A percentile compares a stretch with the other conserved stretches of the same genome.
Conservation (phyloP, 106 monocot genomes). For the Triglochin maritima region DNA sequence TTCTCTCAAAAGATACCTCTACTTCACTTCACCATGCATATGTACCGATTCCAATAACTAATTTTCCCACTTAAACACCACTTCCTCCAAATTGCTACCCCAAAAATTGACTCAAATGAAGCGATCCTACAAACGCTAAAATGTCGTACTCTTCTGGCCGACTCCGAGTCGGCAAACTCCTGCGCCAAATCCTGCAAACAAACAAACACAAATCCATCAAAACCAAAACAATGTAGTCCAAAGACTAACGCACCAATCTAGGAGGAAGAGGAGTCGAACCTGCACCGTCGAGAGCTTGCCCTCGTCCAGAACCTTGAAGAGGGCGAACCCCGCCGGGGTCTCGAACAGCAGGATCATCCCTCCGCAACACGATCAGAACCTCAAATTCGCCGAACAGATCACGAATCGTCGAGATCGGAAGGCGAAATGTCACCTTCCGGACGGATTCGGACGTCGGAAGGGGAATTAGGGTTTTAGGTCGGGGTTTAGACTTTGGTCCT, state of each 20-base stretch:
- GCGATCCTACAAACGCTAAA: neutral
- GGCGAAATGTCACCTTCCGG: neutral
- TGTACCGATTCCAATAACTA: too few relatives aligned
- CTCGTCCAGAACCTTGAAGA: conserved; percentile 32
- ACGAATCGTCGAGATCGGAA: neutral
- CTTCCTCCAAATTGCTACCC: too few relatives aligned
- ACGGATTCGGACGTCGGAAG: too few relatives aligned
- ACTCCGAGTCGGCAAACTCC: conserved; percentile 54
- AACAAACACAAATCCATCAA: neutral
- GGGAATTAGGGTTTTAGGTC: too few relatives aligned
- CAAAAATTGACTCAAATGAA: too few relatives aligned
- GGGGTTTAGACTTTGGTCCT: too few relatives aligned
- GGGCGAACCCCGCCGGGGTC: conserved; percentile 33
- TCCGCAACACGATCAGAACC: too few relatives aligned
- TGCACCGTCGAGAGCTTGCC: conserved; percentile 28
- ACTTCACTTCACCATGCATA: too few relatives aligned
- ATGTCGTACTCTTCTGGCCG: conserved; percentile 49
- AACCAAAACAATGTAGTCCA: neutral
- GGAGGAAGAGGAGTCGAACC: conserved; percentile 9
- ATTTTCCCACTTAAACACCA: too few relatives aligned
- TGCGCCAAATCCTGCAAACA: conserved; percentile 67
- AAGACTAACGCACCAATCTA: neutral
- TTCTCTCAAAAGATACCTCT: too few relatives aligned
- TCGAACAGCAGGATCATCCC: conserved; percentile 20
- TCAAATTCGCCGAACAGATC: too few relatives aligned